Percentiles rank a stretch among this genome's conserved stretches.
Evolutionary conservation across 768 basidiomycete genomes (phyloP).

Genomic region (Suillus hirtellus): DNA sequence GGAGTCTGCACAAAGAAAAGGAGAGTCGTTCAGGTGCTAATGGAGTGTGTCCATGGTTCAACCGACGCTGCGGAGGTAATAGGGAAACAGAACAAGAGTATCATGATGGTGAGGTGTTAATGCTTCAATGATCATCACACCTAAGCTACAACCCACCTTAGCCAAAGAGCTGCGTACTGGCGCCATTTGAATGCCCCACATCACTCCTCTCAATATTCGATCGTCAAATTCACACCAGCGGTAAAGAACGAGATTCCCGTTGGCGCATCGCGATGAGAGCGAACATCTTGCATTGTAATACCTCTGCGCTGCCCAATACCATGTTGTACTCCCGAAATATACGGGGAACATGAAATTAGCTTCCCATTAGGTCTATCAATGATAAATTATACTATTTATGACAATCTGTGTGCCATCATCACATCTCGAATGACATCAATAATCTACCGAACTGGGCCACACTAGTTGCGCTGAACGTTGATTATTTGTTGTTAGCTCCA

Average conservation of each 20-base stretch:
- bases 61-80: not conserved
- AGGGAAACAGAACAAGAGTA: not conserved
- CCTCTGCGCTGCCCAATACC: not conserved
- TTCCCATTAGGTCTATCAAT: not conserved
- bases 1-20: not conserved
- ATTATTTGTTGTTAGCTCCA: not conserved
- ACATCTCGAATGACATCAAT: not conserved
- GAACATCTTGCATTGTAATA: not conserved
- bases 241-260: not conserved
- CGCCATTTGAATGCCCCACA: not conserved
- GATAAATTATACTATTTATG: not conserved
- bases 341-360: not conserved
- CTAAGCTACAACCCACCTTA: not conserved
- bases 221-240: not conserved
- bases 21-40: not conserved
- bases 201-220: not conserved
- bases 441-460: not conserved
- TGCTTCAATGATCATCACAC: not conserved
- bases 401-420: not conserved
- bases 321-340: not conserved
- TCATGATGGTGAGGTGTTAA: not conserved
- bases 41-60: not conserved
- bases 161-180: constrained; percentile 40
- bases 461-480: not conserved
- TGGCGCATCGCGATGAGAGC: not conserved